Percentiles rank a stretch among this genome's conserved stretches.
phyloP scores from a whole-genome alignment of 768 basidiomycete species.

The Suillus subalutaceus region DNA sequence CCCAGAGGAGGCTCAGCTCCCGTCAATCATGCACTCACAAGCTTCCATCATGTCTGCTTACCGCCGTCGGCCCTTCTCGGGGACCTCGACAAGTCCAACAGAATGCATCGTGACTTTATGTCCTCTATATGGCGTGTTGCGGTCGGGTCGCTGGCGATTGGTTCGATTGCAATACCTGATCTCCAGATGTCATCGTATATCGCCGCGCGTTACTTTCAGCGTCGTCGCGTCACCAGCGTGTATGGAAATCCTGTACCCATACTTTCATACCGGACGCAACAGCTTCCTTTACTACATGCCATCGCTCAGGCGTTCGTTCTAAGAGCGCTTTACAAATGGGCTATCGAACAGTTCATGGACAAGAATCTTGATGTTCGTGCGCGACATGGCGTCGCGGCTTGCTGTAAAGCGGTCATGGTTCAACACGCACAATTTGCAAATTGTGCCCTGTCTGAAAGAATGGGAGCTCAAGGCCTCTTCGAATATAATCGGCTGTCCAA shows the following conservation, averaged over 20 bases:
- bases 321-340: conserved; percentile 32
- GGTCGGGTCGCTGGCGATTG: conserved; percentile 36
- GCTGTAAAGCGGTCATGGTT: conserved; percentile 34
- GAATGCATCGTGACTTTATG: conserved; percentile 25
- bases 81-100: conserved; percentile 22
- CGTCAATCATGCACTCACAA: conserved; percentile 39
- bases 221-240: conserved; percentile 22
- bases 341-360: conserved; percentile 32
- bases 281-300: conserved; percentile 40
- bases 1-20: conserved; percentile 34
- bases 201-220: conserved; percentile 34
- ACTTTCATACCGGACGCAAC: conserved; percentile 44
- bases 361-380: conserved; percentile 20
- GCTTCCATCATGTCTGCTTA: conserved; percentile 39
- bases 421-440: conserved; percentile 23
- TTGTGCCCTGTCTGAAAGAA: conserved; percentile 37
- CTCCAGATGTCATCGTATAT: conserved; percentile 29
- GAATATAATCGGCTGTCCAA: conserved; percentile 38
- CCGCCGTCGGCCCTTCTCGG: conserved; percentile 36
- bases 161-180: conserved; percentile 24
- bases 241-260: conserved; percentile 29
- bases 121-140: conserved; percentile 30
- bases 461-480: conserved; percentile 48
- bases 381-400: conserved; percentile 33
- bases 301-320: conserved; percentile 40